Evolutionary conservation across 805 yeast species (phyloP).

Genomic region (Pichia thaimueangensis): DNA sequence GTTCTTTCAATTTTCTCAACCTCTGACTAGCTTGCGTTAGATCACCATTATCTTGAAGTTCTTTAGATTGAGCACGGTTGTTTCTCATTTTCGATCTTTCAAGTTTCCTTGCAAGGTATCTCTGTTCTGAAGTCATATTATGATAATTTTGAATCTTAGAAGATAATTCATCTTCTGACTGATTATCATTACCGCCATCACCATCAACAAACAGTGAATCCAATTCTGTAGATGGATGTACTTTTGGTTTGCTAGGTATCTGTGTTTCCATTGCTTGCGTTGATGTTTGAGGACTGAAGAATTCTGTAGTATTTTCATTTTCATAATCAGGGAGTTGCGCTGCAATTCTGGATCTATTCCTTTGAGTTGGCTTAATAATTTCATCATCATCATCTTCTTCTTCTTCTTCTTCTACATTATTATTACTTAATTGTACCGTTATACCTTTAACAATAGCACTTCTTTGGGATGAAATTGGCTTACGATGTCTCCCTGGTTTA

Average conservation of each 20-base stretch:
- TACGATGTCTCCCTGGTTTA: not conserved
- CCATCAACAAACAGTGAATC: conserved; percentile 3
- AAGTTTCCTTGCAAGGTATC: conserved; percentile 23
- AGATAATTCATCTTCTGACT: conserved; percentile 3
- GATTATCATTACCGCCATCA: conserved; percentile 5
- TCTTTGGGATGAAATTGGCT: no score
- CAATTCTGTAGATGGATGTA: not conserved
- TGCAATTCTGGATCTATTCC: not conserved
- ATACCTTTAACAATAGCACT: no score
- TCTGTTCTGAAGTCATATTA: conserved; percentile 22
- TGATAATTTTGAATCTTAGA: conserved; percentile 17
- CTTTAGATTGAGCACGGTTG: not conserved
- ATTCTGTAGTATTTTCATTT: not conserved
- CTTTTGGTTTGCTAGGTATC: no score
- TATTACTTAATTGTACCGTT: no score
- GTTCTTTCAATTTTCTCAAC: conserved; percentile 1
- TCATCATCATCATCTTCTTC: conserved; percentile 11
- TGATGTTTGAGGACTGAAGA: no score
- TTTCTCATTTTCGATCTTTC: conserved; percentile 10
- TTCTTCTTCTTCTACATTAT: conserved; percentile 3
- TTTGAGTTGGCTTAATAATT: conserved; percentile 3
- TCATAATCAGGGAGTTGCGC: not conserved
- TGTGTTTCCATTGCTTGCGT: no score
- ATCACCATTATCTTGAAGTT: not conserved
- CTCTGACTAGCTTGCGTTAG: not conserved